Evolutionary conservation across 495 filamentous ascomycete genomes (phyloP).

Genomic region (Lentithecium fluviatile): DNA sequence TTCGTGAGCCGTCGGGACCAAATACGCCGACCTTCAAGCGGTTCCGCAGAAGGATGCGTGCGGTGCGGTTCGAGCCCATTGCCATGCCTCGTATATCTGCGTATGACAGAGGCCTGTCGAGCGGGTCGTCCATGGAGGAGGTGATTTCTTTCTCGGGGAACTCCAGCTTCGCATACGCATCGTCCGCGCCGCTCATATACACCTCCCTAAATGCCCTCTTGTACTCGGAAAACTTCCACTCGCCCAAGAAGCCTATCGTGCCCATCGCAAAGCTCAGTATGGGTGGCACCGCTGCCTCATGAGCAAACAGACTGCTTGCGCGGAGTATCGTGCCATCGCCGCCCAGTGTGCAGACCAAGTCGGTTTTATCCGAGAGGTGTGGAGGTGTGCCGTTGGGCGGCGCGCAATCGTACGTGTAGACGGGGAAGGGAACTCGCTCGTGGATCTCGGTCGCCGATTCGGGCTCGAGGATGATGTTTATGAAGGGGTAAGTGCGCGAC

Average conservation of each 20-base stretch:
- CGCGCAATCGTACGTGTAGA: conserved; percentile 57
- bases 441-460: conserved; percentile 71
- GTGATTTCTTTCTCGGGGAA: conserved; percentile 15
- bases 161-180: conserved; percentile 40
- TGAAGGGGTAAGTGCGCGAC: conserved; percentile 71
- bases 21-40: conserved; percentile 68
- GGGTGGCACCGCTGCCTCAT: conserved; percentile 77
- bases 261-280: conserved; percentile 98
- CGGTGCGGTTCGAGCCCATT: conserved; percentile 70
- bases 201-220: conserved; percentile 88
- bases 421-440: conserved; percentile 68
- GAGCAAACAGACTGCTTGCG: conserved; percentile 85
- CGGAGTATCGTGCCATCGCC: conserved; percentile 95
- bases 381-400: conserved; percentile 1
- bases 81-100: conserved; percentile 72
- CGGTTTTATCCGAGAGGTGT: conserved; percentile 64
- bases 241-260: conserved; percentile 88
- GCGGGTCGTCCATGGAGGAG: conserved; percentile 10
- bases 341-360: conserved; percentile 83
- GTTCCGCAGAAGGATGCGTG: conserved; percentile 80
- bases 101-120: conserved; percentile 56
- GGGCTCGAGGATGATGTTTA: conserved; percentile 79
- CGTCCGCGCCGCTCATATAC: conserved; percentile 82
- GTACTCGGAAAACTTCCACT: conserved; percentile 92
- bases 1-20: conserved; percentile 19